These are phyloP conservation scores for Hymenoscyphus repandus DNA, from an alignment of 2,329 filamentous ascomycete species.

Conservation along the genomic window DNA sequence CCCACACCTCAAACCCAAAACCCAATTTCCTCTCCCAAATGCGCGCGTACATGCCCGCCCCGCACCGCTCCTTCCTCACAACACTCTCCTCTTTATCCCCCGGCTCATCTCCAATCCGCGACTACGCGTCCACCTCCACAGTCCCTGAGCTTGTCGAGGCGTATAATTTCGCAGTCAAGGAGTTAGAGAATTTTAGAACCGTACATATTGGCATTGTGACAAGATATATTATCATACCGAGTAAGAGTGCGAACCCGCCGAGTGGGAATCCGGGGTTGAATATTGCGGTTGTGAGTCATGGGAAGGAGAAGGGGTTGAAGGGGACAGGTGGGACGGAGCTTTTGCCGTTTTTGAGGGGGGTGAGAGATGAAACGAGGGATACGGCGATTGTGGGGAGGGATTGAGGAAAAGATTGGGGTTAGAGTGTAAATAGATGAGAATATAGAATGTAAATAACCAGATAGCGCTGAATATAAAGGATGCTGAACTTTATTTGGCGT, in stretches of 20 bases:
- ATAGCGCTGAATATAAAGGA: too few relatives aligned
- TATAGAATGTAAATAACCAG: not conserved
- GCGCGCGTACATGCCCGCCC: constrained; percentile 83
- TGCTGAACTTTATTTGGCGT: too few relatives aligned
- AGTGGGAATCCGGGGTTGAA: constrained; percentile 41
- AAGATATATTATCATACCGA: constrained; percentile 82
- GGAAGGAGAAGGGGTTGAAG: constrained; percentile 43
- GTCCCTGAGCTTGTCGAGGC: constrained; percentile 49
- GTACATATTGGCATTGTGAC: constrained; percentile 88
- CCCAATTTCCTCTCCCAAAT: constrained; percentile 51
- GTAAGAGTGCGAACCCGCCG: constrained; percentile 33
- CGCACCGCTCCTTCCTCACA: constrained; percentile 73
- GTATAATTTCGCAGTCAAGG: constrained; percentile 70
- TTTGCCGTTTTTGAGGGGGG: constrained; percentile 85
- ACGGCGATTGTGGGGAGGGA: constrained; percentile 10
- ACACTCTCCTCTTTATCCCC: constrained; percentile 53
- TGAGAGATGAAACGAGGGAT: constrained; percentile 72
- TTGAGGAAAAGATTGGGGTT: not conserved
- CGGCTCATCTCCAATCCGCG: constrained; percentile 60
- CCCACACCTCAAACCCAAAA: constrained; percentile 24
- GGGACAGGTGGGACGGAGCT: constrained; percentile 85
- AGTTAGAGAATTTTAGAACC: constrained; percentile 71
- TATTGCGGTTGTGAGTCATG: constrained; percentile 28
- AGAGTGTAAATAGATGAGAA: not conserved
- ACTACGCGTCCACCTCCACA: constrained; percentile 48